Conservation (phyloP, 176 grass and related monocot genomes). For the Raddia guianensis region DNA sequence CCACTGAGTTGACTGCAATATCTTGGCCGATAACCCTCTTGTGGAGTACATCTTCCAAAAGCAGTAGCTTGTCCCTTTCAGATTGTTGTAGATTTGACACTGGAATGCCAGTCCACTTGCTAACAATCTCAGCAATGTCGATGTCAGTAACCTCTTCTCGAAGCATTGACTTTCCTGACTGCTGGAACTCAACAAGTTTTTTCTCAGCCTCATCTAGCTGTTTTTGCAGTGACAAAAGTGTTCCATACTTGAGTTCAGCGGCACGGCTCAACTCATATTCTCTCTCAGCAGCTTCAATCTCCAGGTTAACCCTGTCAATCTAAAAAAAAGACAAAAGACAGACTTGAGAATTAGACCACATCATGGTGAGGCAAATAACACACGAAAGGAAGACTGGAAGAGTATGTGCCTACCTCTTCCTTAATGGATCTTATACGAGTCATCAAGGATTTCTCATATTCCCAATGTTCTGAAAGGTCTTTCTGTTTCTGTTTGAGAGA, state of each 20-base stretch:
- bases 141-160: slow-evolving; percentile 84
- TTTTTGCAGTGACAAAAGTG: slow-evolving; percentile 74
- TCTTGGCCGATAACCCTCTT: slow-evolving; percentile 95
- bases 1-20: slow-evolving; percentile 85
- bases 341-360: slow-evolving; percentile 16
- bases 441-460: slow-evolving; percentile 90
- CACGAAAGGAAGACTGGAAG: slow-evolving; percentile 34
- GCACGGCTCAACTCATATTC: slow-evolving; percentile 88
- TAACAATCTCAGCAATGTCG: slow-evolving; percentile 93
- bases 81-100: slow-evolving; percentile 95
- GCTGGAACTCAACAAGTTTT: slow-evolving; percentile 83
- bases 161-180: slow-evolving; percentile 88
- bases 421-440: slow-evolving; percentile 82
- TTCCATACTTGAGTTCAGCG: slow-evolving; percentile 92
- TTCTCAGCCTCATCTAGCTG: slow-evolving; percentile 84
- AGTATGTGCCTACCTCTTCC: slow-evolving; percentile 68
- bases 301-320: slow-evolving; percentile 94
- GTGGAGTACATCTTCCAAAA: slow-evolving; percentile 85
- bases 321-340: slow-evolving; percentile 39
- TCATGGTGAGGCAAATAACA: slow-evolving; percentile 6
- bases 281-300: slow-evolving; percentile 93
- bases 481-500: slow-evolving; percentile 87
- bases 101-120: slow-evolving; percentile 96
- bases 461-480: slow-evolving; percentile 79
- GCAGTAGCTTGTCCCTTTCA: slow-evolving; percentile 82